A percentile compares a stretch with the other conserved stretches of the same genome.
Conservation (phyloP, 768 basidiomycete species). For the Neoboletus brunneissimus region DNA sequence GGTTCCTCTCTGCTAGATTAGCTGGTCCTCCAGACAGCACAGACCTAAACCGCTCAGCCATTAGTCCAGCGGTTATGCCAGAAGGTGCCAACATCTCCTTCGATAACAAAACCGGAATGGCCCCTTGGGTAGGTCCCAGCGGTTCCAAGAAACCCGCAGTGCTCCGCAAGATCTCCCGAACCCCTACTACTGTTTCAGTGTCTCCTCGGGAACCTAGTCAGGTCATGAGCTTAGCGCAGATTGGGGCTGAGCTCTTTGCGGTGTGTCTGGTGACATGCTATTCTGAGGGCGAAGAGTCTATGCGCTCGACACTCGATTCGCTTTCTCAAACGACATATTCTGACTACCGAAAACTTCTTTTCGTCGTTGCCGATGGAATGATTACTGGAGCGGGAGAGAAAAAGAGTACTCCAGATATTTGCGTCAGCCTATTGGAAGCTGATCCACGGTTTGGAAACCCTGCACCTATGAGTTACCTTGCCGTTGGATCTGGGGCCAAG, state of each 20-base stretch:
- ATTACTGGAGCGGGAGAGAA: slow-evolving; percentile 98
- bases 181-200: slow-evolving; percentile 46
- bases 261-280: slow-evolving; percentile 98
- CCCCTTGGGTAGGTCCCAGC: slow-evolving; percentile 80
- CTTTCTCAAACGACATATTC: slow-evolving; percentile 90
- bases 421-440: slow-evolving; percentile 85
- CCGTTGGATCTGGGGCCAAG: slow-evolving; percentile 89
- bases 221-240: slow-evolving; percentile 78
- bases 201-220: slow-evolving; percentile 44
- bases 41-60: slow-evolving; percentile 75
- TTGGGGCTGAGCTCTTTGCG: slow-evolving; percentile 92
- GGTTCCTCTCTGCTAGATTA: slow-evolving; percentile 86
- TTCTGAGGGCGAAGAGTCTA: slow-evolving; percentile 91
- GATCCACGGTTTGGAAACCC: slow-evolving; percentile 97
- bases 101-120: slow-evolving; percentile 87
- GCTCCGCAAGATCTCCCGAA: slow-evolving; percentile 34
- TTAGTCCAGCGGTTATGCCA: slow-evolving; percentile 95
- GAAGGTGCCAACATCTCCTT: slow-evolving; percentile 94
- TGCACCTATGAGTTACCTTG: slow-evolving; percentile 87
- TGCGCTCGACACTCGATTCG: slow-evolving; percentile 89
- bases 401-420: slow-evolving; percentile 93
- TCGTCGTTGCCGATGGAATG: slow-evolving; percentile 97
- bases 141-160: slow-evolving; percentile 53
- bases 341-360: slow-evolving; percentile 87
- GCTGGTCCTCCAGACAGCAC: slow-evolving; percentile 71